Evolutionary conservation across 2,329 filamentous ascomycete species (phyloP).

Genomic region (Phyllosticta ampelicida): DNA sequence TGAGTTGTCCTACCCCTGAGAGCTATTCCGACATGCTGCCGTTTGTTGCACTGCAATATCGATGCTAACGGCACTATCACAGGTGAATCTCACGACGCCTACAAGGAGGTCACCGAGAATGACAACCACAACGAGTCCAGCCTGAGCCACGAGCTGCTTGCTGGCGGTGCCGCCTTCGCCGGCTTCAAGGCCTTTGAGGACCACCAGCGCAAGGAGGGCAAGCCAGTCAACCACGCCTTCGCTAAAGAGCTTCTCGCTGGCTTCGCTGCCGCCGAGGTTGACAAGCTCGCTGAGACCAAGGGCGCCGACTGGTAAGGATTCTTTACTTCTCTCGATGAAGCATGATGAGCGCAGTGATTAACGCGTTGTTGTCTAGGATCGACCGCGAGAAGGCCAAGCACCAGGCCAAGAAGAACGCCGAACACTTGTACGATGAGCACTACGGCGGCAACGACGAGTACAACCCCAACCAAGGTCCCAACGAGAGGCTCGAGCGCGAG

Average conservation of each 20-base stretch:
- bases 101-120: constrained; percentile 45
- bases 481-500: constrained; percentile 3
- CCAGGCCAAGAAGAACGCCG: constrained; percentile 32
- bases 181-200: constrained; percentile 75
- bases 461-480: constrained; percentile 31
- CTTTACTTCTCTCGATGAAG: too few relatives aligned
- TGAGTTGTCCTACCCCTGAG: constrained; percentile 14
- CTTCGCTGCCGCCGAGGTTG: constrained; percentile 62
- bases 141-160: constrained; percentile 62
- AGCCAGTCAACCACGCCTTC: constrained; percentile 59
- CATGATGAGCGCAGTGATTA: too few relatives aligned
- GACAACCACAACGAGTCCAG: constrained; percentile 49
- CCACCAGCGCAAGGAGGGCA: constrained; percentile 59
- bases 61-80: constrained; percentile 3
- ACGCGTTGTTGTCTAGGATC: constrained; percentile 17
- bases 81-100: constrained; percentile 44
- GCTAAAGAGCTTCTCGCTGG: constrained; percentile 69
- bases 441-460: constrained; percentile 36
- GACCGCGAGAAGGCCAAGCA: constrained; percentile 39
- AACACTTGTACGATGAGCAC: constrained; percentile 40
- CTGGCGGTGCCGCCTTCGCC: constrained; percentile 65
- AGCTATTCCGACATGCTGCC: not conserved
- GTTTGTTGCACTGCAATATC: not conserved
- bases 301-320: constrained; percentile 30
- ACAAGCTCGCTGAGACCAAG: constrained; percentile 57